These are phyloP conservation scores for Pyricularia sp. DNA, from an alignment of 2,329 filamentous ascomycete genomes.

Conservation along the genomic window DNA sequence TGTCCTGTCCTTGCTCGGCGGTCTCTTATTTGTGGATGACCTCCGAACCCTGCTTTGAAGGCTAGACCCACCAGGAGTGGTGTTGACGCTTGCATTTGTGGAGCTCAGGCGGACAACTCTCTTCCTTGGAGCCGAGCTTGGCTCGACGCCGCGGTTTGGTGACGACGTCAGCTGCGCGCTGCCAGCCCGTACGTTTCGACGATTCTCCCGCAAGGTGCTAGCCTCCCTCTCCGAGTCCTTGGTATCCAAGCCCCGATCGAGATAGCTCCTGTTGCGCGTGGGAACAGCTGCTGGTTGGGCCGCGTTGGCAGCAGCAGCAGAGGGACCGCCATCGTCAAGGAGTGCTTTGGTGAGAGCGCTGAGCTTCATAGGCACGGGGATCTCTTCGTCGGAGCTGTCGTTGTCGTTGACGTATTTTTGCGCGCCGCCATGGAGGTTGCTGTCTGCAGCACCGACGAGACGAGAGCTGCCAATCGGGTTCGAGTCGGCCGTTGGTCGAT, in stretches of 20 bases:
- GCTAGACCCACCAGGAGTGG: conserved; percentile 26
- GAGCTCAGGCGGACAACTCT: conserved; percentile 46
- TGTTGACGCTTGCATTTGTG: conserved; percentile 12
- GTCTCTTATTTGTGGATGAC: conserved; percentile 24
- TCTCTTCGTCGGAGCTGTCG: conserved; percentile 92
- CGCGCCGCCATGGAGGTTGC: conserved; percentile 21
- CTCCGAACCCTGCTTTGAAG: conserved; percentile 36
- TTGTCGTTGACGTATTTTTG: conserved; percentile 46
- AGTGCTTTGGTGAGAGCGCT: conserved; percentile 87
- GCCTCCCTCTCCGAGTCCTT: conserved; percentile 15
- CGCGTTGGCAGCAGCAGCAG: conserved; percentile 18
- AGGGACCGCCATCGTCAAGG: conserved; percentile 50
- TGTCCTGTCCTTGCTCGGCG: conserved; percentile 17
- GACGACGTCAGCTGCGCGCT: conserved; percentile 36
- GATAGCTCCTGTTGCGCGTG: conserved; percentile 40
- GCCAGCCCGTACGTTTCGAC: conserved; percentile 35
- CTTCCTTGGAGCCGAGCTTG: conserved; percentile 42
- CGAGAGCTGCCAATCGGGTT: conserved; percentile 19
- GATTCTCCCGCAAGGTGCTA: conserved; percentile 17
- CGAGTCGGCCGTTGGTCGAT: conserved; percentile 27
- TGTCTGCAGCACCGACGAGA: not conserved
- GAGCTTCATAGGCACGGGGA: conserved; percentile 84
- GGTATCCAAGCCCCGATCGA: conserved; percentile 33
- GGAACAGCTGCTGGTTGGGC: conserved; percentile 27
- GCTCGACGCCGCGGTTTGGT: conserved; percentile 36